A percentile compares a stretch with the other conserved stretches of the same genome.
Evolutionary conservation across 441 rosid species (phyloP).

Genomic region (Flueggea neowawraea): DNA sequence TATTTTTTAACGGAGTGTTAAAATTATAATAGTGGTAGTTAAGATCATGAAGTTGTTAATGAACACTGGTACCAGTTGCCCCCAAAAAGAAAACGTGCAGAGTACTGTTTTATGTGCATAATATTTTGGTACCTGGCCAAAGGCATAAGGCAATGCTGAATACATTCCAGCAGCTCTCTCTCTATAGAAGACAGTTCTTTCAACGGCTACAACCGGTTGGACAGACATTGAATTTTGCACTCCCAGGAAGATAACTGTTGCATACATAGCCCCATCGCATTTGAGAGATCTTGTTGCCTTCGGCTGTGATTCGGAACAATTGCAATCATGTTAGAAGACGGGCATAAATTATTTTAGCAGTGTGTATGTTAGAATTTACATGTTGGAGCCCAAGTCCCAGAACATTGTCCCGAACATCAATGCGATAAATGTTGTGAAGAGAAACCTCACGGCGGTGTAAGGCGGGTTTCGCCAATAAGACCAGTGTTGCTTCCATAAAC

Average conservation of each 20-base stretch:
- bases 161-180: conserved; percentile 85
- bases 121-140: conserved; percentile 27
- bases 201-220: conserved; percentile 60
- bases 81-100: not conserved
- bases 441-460: conserved; percentile 69
- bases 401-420: conserved; percentile 76
- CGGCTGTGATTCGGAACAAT: conserved; percentile 13
- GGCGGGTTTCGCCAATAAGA: conserved; percentile 92
- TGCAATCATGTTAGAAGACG: not conserved
- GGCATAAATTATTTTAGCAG: not conserved
- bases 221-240: conserved; percentile 50
- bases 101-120: not conserved
- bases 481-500: conserved; percentile 78
- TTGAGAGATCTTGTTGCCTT: conserved; percentile 41
- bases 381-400: conserved; percentile 74
- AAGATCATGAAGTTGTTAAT: too few species aligned
- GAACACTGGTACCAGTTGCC: too few species aligned
- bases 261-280: conserved; percentile 70
- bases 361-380: conserved; percentile 24
- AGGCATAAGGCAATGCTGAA: conserved; percentile 68
- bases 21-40: too few species aligned
- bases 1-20: too few species aligned
- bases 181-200: conserved; percentile 65
- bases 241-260: conserved; percentile 64
- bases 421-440: conserved; percentile 60